These are phyloP conservation scores for Euptelea pleiosperma DNA, from an alignment of 164 flowering plant genomes.

Conservation along the genomic window DNA sequence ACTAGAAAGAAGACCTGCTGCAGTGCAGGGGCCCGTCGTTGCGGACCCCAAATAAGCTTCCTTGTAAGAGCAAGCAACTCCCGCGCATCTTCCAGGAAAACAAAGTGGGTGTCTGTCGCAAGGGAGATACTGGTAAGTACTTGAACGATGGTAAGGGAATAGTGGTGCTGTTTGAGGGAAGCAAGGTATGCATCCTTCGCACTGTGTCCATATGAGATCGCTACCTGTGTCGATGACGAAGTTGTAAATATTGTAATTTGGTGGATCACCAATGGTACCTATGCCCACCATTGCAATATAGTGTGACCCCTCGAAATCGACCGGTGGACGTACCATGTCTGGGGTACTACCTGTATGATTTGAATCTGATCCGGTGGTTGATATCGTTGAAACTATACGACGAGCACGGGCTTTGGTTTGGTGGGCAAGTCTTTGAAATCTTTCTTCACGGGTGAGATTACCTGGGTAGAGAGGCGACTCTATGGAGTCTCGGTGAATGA, in stretches of 20 bases:
- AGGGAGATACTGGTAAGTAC: not conserved
- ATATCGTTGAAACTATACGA: not conserved
- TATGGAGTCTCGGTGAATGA: not conserved
- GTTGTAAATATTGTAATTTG: not conserved
- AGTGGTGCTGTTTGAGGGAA: not conserved
- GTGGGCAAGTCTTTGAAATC: not conserved
- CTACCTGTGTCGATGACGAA: not conserved
- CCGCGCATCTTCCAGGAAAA: not conserved
- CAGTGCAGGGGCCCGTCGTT: no score
- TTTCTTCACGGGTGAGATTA: not conserved
- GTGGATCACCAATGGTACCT: not conserved
- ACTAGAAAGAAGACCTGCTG: not conserved
- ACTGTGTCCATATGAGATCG: not conserved
- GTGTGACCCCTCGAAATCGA: not conserved
- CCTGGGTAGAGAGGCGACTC: slow-evolving; percentile 3
- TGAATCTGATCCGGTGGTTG: no score
- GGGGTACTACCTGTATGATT: no score
- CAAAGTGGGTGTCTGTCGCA: not conserved
- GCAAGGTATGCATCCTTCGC: not conserved
- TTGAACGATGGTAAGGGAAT: not conserved
- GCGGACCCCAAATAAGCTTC: no score
- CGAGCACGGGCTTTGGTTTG: not conserved
- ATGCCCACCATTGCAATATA: not conserved
- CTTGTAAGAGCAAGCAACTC: not conserved
- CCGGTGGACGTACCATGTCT: not conserved